A percentile compares a stretch with the other conserved stretches of the same genome.
Conservation (phyloP, 306 rosid species). For the Medicago arabica region DNA sequence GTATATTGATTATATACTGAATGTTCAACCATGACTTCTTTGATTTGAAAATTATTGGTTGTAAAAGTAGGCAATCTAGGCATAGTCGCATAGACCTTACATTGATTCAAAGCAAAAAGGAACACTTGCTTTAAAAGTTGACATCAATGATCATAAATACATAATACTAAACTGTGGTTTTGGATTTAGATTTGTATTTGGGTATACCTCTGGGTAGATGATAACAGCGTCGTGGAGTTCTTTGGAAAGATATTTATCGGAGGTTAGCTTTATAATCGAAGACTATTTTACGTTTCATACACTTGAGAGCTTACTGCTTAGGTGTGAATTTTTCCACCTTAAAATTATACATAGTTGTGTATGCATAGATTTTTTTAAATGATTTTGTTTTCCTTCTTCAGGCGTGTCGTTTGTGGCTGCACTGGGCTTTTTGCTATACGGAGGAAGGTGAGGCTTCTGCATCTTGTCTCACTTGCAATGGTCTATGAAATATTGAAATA, state of each 20-base stretch:
- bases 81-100: neutral
- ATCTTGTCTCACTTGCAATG: slow-evolving; percentile 32
- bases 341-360: slow-evolving; percentile 19
- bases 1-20: neutral
- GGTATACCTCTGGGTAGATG: slow-evolving; percentile 82
- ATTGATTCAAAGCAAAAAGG: slow-evolving; percentile 1
- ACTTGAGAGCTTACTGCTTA: slow-evolving; percentile 19
- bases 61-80: neutral
- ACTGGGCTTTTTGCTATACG: slow-evolving; percentile 87
- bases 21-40: neutral
- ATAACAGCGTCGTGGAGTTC: slow-evolving; percentile 61
- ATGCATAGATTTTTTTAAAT: slow-evolving; percentile 7
- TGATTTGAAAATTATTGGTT: neutral
- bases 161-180: slow-evolving; percentile 29
- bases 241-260: slow-evolving; percentile 84
- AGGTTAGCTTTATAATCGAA: slow-evolving; percentile 62
- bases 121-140: slow-evolving; percentile 14
- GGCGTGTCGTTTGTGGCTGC: slow-evolving; percentile 91
- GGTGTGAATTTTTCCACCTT: slow-evolving; percentile 26
- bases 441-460: slow-evolving; percentile 85
- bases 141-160: slow-evolving; percentile 7
- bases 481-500: slow-evolving; percentile 39
- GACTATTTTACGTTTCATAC: slow-evolving; percentile 26
- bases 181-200: slow-evolving; percentile 80
- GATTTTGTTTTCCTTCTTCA: slow-evolving; percentile 41